phyloP scores from a whole-genome alignment of 768 basidiomycete species.

The Amanita muscaria region DNA sequence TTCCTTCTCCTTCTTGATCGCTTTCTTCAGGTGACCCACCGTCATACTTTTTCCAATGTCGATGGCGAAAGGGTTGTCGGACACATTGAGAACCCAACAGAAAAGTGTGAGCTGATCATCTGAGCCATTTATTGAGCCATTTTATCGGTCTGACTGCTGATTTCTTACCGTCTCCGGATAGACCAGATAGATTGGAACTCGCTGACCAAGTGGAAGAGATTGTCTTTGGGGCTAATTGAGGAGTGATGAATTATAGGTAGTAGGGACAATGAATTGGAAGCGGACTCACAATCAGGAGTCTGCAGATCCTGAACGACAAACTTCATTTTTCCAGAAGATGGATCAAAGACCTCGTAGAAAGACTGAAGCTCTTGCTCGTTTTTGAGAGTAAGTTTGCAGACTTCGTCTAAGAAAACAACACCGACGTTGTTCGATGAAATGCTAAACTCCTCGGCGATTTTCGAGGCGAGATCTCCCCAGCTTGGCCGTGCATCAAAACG shows the following conservation, averaged over 20 bases:
- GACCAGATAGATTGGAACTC: conserved; percentile 7
- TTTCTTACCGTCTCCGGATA: conserved; percentile 4
- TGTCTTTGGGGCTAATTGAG: conserved; percentile 4
- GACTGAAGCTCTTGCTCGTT: not conserved
- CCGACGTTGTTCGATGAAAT: conserved; percentile 1
- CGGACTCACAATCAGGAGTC: no score
- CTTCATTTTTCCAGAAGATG: conserved; percentile 5
- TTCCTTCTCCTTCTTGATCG: conserved; percentile 11
- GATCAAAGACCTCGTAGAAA: not conserved
- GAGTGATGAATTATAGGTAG: conserved; percentile 3
- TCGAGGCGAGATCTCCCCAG: conserved; percentile 5
- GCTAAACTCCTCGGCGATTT: not conserved
- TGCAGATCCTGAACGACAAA: conserved; percentile 10
- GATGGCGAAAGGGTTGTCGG: conserved; percentile 11
- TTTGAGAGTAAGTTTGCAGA: not conserved
- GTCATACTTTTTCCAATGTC: conserved; percentile 10
- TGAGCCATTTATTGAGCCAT: conserved; percentile 5
- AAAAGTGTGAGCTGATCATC: conserved; percentile 11
- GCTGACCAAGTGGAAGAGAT: conserved; percentile 10
- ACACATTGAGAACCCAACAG: conserved; percentile 12
- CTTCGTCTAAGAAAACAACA: conserved; percentile 7
- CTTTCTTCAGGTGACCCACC: conserved; percentile 10
- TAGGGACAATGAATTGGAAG: no score
- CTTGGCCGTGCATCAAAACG: conserved; percentile 4
- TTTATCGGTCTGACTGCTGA: conserved; percentile 9